Conservation (phyloP, 2,329 filamentous ascomycete genomes). For the Phialophora macrospora region DNA sequence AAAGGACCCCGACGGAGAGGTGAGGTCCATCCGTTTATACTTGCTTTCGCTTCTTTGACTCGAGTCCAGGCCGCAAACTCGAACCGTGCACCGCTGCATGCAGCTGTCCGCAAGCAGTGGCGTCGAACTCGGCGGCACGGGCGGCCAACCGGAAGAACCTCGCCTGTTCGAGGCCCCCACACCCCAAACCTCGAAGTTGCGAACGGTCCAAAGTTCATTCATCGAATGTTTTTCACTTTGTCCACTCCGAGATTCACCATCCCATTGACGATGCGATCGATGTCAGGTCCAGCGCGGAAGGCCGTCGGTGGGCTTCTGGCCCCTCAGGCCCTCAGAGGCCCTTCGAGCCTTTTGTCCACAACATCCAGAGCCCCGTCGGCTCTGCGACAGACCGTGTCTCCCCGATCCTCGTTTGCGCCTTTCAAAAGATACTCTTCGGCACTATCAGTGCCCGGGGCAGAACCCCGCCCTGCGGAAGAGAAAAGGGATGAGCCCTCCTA, state of each 20-base stretch:
- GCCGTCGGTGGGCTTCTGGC: neutral
- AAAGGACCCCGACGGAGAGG: neutral
- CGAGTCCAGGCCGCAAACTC: neutral
- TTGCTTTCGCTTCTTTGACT: neutral
- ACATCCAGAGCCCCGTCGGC: conserved; percentile 14
- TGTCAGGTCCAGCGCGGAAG: conserved; percentile 8
- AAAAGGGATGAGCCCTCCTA: conserved; percentile 61
- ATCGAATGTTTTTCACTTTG: neutral
- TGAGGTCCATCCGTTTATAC: neutral
- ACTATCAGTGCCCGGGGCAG: conserved; percentile 26
- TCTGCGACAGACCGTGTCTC: neutral
- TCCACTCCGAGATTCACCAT: neutral
- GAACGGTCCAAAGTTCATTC: neutral
- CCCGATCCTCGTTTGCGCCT: conserved; percentile 8
- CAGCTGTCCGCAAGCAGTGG: neutral
- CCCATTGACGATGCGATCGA: conserved; percentile 21
- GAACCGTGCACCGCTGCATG: neutral
- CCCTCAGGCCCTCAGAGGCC: neutral
- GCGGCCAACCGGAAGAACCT: neutral
- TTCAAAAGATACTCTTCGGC: conserved; percentile 31
- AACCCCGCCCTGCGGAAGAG: conserved; percentile 16
- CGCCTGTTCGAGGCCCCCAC: neutral
- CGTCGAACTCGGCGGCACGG: neutral
- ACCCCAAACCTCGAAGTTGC: neutral
- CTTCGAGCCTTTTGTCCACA: conserved; percentile 14